Percentiles rank a stretch among this genome's conserved stretches.
phyloP scores from a whole-genome alignment of 2,329 filamentous ascomycete genomes.

The Exserohilum turcica region DNA sequence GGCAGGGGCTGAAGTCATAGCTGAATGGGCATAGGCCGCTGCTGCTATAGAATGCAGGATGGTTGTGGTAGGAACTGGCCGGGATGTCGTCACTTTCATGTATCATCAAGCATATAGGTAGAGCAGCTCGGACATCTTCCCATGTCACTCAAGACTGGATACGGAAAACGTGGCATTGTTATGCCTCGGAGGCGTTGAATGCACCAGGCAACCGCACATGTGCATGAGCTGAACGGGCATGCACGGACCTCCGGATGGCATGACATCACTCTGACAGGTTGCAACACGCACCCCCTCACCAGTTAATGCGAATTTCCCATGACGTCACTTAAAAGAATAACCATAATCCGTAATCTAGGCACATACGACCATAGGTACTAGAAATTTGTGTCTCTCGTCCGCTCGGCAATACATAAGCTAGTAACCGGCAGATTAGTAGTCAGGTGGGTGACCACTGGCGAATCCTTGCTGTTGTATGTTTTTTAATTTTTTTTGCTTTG shows the following conservation, averaged over 20 bases:
- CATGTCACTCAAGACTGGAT: too few species aligned
- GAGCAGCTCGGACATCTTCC: not conserved
- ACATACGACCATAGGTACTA: not conserved
- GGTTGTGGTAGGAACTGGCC: not conserved
- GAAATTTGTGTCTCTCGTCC: too few species aligned
- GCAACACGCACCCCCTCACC: too few species aligned
- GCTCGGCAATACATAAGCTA: too few species aligned
- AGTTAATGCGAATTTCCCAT: too few species aligned
- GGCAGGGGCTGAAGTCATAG: not conserved
- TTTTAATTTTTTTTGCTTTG: too few species aligned
- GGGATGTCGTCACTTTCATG: not conserved
- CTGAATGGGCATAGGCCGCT: not conserved
- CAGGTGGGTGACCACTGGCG: too few species aligned
- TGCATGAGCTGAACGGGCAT: not conserved
- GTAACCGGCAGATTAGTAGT: too few species aligned
- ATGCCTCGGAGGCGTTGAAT: not conserved
- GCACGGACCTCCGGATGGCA: slow-evolving; percentile 2
- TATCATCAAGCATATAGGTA: not conserved
- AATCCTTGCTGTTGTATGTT: too few species aligned
- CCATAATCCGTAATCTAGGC: not conserved
- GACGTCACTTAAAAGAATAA: too few species aligned
- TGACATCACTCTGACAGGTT: slow-evolving; percentile 6
- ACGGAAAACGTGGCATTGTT: not conserved
- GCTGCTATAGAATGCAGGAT: not conserved
- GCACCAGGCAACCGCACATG: not conserved